Conservation (phyloP, 2,329 filamentous ascomycete species). For the Colletotrichum sidae region DNA sequence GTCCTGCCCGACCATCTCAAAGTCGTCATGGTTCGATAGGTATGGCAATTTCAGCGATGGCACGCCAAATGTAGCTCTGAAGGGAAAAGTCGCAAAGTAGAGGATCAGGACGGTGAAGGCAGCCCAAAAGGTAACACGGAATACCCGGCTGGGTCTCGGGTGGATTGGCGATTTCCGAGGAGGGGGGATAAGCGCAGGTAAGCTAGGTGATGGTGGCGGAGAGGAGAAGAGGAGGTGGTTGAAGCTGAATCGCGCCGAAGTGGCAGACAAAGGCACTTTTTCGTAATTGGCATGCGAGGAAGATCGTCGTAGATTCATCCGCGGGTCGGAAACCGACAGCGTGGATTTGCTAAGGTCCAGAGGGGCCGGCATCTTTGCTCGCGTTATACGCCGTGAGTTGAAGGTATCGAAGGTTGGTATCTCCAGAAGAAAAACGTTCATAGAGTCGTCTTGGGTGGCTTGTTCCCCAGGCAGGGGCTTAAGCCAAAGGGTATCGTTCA, state of each 20-base stretch:
- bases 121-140: slow-evolving; percentile 68
- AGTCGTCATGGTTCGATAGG: slow-evolving; percentile 58
- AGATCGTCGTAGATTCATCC: slow-evolving; percentile 69
- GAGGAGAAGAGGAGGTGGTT: slow-evolving; percentile 75
- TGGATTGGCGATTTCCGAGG: slow-evolving; percentile 70
- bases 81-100: slow-evolving; percentile 57
- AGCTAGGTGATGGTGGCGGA: slow-evolving; percentile 76
- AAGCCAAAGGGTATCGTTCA: slow-evolving; percentile 35
- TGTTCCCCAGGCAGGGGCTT: slow-evolving; percentile 17
- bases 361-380: slow-evolving; percentile 56
- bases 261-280: slow-evolving; percentile 66
- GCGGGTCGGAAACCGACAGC: slow-evolving; percentile 64
- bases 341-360: slow-evolving; percentile 60
- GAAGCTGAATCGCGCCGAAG: slow-evolving; percentile 72
- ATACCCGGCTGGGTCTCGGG: slow-evolving; percentile 67
- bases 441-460: slow-evolving; percentile 28
- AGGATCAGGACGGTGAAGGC: slow-evolving; percentile 61
- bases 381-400: slow-evolving; percentile 31
- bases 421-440: slow-evolving; percentile 29
- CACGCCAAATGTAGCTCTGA: slow-evolving; percentile 46
- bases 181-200: slow-evolving; percentile 75
- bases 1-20: slow-evolving; percentile 75
- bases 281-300: slow-evolving; percentile 67
- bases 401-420: slow-evolving; percentile 15
- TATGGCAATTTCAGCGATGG: slow-evolving; percentile 52